Evolutionary conservation across 2,329 filamentous ascomycete genomes (phyloP).

Genomic region (Curvularia lunata): DNA sequence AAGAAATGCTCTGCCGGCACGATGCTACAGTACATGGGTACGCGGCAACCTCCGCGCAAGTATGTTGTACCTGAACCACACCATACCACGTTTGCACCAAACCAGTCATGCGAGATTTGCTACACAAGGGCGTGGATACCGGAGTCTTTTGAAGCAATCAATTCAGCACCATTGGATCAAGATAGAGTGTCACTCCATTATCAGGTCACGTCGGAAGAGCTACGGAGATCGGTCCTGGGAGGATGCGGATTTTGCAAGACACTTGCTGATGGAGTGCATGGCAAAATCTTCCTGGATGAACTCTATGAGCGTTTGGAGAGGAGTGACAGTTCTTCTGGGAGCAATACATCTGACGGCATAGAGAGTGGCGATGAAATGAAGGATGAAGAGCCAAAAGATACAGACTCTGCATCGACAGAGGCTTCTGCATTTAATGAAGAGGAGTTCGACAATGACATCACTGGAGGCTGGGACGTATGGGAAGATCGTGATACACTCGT

Average conservation of each 20-base stretch:
- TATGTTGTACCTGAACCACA: conserved; percentile 4
- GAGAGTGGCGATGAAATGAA: neutral
- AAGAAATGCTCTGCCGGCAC: neutral
- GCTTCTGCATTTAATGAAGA: conserved; percentile 14
- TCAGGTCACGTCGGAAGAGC: conserved; percentile 4
- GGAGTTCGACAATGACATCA: conserved; percentile 6
- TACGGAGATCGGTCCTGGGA: conserved; percentile 9
- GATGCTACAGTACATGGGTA: conserved; percentile 13
- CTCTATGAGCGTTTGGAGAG: conserved; percentile 6
- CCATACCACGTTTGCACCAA: neutral
- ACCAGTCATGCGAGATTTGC: neutral
- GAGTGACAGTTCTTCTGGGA: conserved; percentile 4
- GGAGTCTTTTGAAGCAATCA: neutral
- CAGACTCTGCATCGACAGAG: neutral
- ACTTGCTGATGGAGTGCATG: conserved; percentile 15
- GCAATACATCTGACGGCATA: neutral
- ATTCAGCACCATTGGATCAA: neutral
- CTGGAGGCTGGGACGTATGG: conserved; percentile 15
- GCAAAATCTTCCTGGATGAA: conserved; percentile 12
- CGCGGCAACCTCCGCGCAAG: conserved; percentile 11
- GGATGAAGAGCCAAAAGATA: neutral
- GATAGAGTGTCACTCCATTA: neutral
- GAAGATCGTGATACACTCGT: conserved; percentile 14
- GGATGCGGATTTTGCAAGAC: conserved; percentile 15
- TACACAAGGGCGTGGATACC: neutral